Conservation (phyloP, 1,284 basidiomycete species). For the Leccinum subatratum region DNA sequence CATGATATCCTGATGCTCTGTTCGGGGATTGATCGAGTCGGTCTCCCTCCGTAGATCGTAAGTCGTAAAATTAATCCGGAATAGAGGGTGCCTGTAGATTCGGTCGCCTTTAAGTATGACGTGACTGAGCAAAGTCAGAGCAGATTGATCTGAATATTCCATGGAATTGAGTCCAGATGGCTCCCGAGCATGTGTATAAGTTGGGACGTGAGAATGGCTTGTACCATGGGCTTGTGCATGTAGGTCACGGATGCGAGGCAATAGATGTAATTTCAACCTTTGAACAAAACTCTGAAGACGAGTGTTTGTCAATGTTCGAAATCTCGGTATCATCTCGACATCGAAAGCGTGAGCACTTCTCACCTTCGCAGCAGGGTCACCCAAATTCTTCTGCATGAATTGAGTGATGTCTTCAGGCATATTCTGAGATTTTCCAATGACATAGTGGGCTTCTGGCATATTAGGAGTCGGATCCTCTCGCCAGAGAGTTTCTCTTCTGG, state of each 20-base stretch:
- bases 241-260: not conserved
- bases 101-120: not conserved
- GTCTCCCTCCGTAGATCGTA: not conserved
- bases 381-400: not conserved
- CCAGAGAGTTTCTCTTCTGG: not conserved
- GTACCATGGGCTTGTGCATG: not conserved
- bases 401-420: not conserved
- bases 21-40: not conserved
- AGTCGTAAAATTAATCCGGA: not conserved
- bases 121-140: not conserved
- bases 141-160: not conserved
- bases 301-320: not conserved
- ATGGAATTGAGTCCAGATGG: not conserved
- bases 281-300: not conserved
- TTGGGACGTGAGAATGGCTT: not conserved
- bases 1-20: not conserved
- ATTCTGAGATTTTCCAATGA: not conserved
- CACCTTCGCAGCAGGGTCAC: not conserved
- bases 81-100: not conserved
- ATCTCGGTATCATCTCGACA: not conserved
- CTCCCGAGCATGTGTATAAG: not conserved
- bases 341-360: not conserved
- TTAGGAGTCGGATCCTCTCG: not conserved
- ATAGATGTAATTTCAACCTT: not conserved
- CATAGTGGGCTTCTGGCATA: not conserved